Percentiles rank a stretch among this genome's conserved stretches.
phyloP scores from a whole-genome alignment of 1,284 basidiomycete genomes.

The Papiliotrema laurentii region DNA sequence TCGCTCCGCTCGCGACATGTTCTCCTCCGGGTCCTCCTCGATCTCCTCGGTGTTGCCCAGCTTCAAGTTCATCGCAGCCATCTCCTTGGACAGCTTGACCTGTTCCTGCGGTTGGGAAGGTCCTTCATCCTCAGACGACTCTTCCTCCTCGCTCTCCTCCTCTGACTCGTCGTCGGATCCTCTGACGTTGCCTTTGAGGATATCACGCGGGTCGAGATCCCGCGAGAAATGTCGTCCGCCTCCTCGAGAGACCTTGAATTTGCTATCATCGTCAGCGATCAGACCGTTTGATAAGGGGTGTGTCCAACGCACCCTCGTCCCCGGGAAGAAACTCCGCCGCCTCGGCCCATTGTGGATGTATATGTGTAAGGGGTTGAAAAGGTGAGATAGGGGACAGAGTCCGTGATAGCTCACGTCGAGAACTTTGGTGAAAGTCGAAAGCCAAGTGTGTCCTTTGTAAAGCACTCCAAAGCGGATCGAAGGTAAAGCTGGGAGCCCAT shows the following conservation, averaged over 20 bases:
- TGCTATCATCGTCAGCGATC: slow-evolving; percentile 38
- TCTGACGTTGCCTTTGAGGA: slow-evolving; percentile 8
- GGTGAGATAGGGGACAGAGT: not conserved
- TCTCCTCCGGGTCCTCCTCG: slow-evolving; percentile 28
- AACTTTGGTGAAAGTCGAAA: not conserved
- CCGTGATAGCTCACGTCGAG: not conserved
- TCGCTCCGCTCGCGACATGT: slow-evolving; percentile 60
- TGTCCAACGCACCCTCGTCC: slow-evolving; percentile 36
- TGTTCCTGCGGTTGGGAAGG: slow-evolving; percentile 17
- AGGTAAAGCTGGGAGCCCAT: not conserved
- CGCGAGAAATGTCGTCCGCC: slow-evolving; percentile 77
- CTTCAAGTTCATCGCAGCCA: slow-evolving; percentile 44
- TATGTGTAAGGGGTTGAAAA: not conserved
- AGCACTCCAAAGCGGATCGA: not conserved
- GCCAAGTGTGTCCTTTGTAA: not conserved
- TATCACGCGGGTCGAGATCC: slow-evolving; percentile 36
- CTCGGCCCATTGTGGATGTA: slow-evolving; percentile 19
- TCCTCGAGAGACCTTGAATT: slow-evolving; percentile 79
- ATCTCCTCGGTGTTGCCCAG: slow-evolving; percentile 43
- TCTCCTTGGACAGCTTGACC: slow-evolving; percentile 39
- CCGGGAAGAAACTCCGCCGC: slow-evolving; percentile 31
- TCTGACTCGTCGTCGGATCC: slow-evolving; percentile 27
- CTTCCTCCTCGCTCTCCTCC: slow-evolving; percentile 29
- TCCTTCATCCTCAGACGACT: slow-evolving; percentile 26
- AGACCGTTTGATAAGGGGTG: not conserved